Evolutionary conservation across 345 rosid species (phyloP), one percentile per base, ranked within the genome.

Genomic region (Schrenkiella parvula): DNA sequence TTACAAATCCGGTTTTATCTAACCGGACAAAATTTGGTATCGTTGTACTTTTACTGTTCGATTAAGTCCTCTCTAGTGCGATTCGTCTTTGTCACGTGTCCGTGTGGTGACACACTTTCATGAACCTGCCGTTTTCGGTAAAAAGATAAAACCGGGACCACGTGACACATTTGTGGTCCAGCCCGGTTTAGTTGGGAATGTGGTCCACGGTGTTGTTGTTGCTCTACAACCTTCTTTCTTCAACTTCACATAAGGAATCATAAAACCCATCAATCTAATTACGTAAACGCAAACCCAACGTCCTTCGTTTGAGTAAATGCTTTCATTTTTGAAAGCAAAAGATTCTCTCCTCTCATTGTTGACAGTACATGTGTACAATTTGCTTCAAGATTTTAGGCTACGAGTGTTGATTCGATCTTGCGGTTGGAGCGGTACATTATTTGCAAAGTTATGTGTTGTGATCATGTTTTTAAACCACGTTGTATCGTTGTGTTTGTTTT

Each of bases 21-120:
- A 48, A 41, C 62, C 67, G 47, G 55, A 48, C 28, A 50, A 50
- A 50, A 7, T 0, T 22, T 15, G 39, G 78, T 21, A 37, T 56
- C 46, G 8, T 0, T 54, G 70, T 72, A 64, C 70, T 52, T 32
- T 55, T 10, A 64, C 6, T 61, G 61, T 44, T 54, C 57, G 8
- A 31, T 32, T 54, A 54, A 39, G 64, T 54, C 47, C 47, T 64
- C 35, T 50, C 38, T 6, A 37, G 10, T 15, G 54, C 35, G 57
- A 73, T 25, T 73, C 25, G 68, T 75, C 64, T 32, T 52, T 60
- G 58, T 61, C 64, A 52, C 69, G 74, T 68, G 74, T 25, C 69
- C 50, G 50, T 68, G 54, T 61, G 47, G 63, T 67, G 63, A 60
- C 56, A 60, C 39, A 8, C 14, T n/a, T 73, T 58, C 44, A 50